These are phyloP conservation scores for Gaillardinia entomophila DNA, from an alignment of 805 yeast species.

Conservation along the genomic window DNA sequence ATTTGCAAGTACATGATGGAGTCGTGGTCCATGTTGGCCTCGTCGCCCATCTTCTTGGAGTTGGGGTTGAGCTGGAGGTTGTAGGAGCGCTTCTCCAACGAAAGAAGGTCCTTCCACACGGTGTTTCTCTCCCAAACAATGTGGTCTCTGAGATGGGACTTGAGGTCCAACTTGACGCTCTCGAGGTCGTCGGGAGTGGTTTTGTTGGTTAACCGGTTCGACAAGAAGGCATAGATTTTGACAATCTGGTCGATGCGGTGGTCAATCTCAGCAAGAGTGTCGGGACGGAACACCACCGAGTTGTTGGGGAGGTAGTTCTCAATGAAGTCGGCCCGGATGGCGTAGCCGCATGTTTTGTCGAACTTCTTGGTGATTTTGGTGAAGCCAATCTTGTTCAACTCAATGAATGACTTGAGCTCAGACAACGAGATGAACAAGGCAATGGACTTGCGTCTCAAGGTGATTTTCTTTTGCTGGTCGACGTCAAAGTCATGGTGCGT, in stretches of 20 bases:
- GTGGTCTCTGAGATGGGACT: slow-evolving; percentile 71
- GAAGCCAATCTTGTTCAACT: slow-evolving; percentile 83
- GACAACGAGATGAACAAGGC: slow-evolving; percentile 68
- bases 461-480: slow-evolving; percentile 41
- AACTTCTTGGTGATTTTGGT: slow-evolving; percentile 87
- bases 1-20: slow-evolving; percentile 16
- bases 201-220: slow-evolving; percentile 31
- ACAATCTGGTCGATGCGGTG: slow-evolving; percentile 47
- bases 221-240: slow-evolving; percentile 46
- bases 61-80: slow-evolving; percentile 18
- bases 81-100: slow-evolving; percentile 40
- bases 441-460: slow-evolving; percentile 61
- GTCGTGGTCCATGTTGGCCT: slow-evolving; percentile 5
- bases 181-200: slow-evolving; percentile 45
- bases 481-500: slow-evolving; percentile 18
- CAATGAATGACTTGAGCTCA: slow-evolving; percentile 78
- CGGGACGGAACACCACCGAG: slow-evolving; percentile 50
- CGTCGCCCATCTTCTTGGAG: slow-evolving; percentile 21
- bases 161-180: slow-evolving; percentile 39
- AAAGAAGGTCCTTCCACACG: slow-evolving; percentile 96
- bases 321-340: slow-evolving; percentile 56
- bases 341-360: slow-evolving; percentile 71
- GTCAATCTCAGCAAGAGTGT: slow-evolving; percentile 34
- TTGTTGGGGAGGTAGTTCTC: slow-evolving; percentile 35
- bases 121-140: slow-evolving; percentile 97